A percentile compares a stretch with the other conserved stretches of the same genome.
phyloP scores from a whole-genome alignment of 306 rosid genomes.

The Sicyos baderoa region DNA sequence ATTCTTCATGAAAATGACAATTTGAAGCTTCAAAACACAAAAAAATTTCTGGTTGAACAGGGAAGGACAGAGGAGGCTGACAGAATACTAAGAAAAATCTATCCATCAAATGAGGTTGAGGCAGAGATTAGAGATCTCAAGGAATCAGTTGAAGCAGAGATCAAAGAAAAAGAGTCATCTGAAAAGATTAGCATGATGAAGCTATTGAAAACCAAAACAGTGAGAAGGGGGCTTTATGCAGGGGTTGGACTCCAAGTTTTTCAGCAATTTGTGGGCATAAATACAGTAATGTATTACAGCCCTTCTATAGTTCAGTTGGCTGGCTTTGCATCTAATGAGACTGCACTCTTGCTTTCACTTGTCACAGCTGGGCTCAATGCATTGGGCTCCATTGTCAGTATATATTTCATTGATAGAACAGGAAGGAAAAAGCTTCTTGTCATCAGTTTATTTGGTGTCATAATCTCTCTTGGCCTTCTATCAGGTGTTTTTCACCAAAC shows the following conservation, averaged over 20 bases:
- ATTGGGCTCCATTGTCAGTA: slow-evolving; percentile 54
- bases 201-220: slow-evolving; percentile 31
- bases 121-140: slow-evolving; percentile 47
- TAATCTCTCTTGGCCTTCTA: slow-evolving; percentile 39
- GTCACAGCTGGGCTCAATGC: slow-evolving; percentile 64
- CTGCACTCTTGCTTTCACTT: slow-evolving; percentile 68
- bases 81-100: slow-evolving; percentile 43
- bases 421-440: slow-evolving; percentile 66
- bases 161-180: slow-evolving; percentile 32
- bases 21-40: background rate
- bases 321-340: slow-evolving; percentile 65
- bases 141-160: slow-evolving; percentile 48
- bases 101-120: slow-evolving; percentile 41
- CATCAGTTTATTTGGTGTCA: slow-evolving; percentile 49
- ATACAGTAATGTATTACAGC: slow-evolving; percentile 79
- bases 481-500: slow-evolving; percentile 43
- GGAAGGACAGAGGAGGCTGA: slow-evolving; percentile 47
- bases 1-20: background rate
- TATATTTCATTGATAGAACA: slow-evolving; percentile 47
- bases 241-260: slow-evolving; percentile 62
- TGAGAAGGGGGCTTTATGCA: slow-evolving; percentile 73
- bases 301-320: slow-evolving; percentile 82
- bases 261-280: slow-evolving; percentile 77
- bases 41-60: slow-evolving; percentile 21
- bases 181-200: slow-evolving; percentile 29